Percentiles rank a stretch among this genome's conserved stretches.
Evolutionary conservation across 208 protist species (phyloP).

Genomic region (Trypanosoma mega): DNA sequence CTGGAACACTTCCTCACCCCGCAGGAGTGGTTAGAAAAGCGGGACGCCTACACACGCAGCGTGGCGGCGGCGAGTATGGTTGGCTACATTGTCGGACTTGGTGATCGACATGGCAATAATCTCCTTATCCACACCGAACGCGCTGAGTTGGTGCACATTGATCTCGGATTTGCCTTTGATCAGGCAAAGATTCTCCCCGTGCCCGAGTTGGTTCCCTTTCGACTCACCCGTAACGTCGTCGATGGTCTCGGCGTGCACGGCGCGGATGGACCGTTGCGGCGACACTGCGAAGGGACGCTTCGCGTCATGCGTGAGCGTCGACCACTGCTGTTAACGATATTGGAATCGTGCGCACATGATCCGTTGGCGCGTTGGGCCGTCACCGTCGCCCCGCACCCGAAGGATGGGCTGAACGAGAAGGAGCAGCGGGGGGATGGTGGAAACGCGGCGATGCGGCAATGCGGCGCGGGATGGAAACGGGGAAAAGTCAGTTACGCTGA

Average conservation of each 20-base stretch:
- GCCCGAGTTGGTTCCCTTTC: constrained; percentile 96
- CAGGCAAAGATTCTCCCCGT: constrained; percentile 84
- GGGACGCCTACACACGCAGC: constrained; percentile 89
- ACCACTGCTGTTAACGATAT: constrained; percentile 82
- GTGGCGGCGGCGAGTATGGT: constrained; percentile 91
- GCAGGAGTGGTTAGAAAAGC: constrained; percentile 74
- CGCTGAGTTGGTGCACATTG: constrained; percentile 95
- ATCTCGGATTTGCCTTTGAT: constrained; percentile 95
- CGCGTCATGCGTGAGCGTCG: constrained; percentile 71
- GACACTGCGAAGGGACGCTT: constrained; percentile 85
- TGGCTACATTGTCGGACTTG: constrained; percentile 96
- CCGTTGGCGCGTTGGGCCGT: constrained; percentile 94
- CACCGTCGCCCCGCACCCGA: constrained; percentile 16
- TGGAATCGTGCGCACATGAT: constrained; percentile 95
- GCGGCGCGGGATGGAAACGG: constrained; percentile 25
- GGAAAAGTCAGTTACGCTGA: constrained; percentile 43
- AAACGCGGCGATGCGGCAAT: constrained; percentile 16
- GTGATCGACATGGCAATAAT: constrained; percentile 96
- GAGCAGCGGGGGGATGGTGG: neutral
- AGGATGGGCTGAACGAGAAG: constrained; percentile 13
- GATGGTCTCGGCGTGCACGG: constrained; percentile 94
- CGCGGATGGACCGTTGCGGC: constrained; percentile 90
- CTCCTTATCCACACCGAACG: constrained; percentile 92
- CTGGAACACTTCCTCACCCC: constrained; percentile 82
- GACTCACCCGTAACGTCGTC: constrained; percentile 96